These are phyloP conservation scores for Stephania japonica DNA, from an alignment of 164 flowering plant genomes.

Conservation along the genomic window DNA sequence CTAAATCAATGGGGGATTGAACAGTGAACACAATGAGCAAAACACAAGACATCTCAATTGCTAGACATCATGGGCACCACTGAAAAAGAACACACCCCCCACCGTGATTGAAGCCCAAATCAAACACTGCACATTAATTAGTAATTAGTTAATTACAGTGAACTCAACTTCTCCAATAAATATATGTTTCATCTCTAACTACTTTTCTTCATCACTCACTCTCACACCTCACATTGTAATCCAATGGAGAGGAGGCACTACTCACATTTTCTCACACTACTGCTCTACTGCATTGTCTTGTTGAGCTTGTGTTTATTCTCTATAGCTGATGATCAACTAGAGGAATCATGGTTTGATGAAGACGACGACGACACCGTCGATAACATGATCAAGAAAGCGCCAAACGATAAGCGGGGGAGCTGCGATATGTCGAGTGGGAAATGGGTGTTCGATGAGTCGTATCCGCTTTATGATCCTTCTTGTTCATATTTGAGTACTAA, in stretches of 20 bases:
- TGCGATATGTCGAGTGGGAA: constrained; percentile 61
- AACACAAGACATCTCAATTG: constrained; percentile 8
- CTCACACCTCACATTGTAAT: not conserved
- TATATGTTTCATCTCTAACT: not conserved
- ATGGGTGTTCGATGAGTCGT: constrained; percentile 68
- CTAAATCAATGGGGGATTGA: constrained; percentile 1
- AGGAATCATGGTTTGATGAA: constrained; percentile 34
- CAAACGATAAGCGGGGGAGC: constrained; percentile 5
- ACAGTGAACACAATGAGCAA: constrained; percentile 11
- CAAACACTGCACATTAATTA: not conserved
- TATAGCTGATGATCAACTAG: constrained; percentile 12
- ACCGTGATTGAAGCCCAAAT: constrained; percentile 27
- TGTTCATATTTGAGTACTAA: constrained; percentile 70
- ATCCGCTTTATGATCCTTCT: constrained; percentile 65
- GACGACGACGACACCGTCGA: constrained; percentile 35
- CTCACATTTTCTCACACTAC: constrained; percentile 3
- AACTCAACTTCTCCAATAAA: not conserved
- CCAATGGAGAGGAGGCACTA: constrained; percentile 18
- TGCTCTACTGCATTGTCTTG: constrained; percentile 17
- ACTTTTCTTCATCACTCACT: not conserved
- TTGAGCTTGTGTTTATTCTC: constrained; percentile 19
- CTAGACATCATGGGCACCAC: constrained; percentile 6
- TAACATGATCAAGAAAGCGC: constrained; percentile 28
- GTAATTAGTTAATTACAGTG: too few species aligned
- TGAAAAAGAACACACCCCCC: not conserved